phyloP scores from a whole-genome alignment of 192 early-diverging fungal genomes.

The Kickxella alabastrina region DNA sequence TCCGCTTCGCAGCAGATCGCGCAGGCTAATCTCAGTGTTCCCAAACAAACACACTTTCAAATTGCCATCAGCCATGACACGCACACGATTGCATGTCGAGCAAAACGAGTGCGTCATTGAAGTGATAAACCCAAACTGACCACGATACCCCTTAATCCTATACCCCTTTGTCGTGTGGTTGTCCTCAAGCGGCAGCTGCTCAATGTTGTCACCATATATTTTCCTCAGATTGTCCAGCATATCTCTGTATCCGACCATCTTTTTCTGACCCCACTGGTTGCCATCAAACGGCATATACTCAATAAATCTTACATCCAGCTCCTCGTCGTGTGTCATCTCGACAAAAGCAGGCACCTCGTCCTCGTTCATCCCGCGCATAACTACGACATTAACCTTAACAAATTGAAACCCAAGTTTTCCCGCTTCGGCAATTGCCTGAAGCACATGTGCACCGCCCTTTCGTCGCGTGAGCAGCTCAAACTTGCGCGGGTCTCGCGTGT shows the following conservation, averaged over 20 bases:
- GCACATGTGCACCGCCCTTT: slow-evolving; percentile 73
- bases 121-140: slow-evolving; percentile 95
- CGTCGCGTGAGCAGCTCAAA: slow-evolving; percentile 90
- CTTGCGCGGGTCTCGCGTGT: slow-evolving; percentile 81
- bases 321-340: slow-evolving; percentile 70
- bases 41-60: slow-evolving; percentile 95
- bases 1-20: slow-evolving; percentile 70
- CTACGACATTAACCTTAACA: slow-evolving; percentile 93
- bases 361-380: slow-evolving; percentile 85
- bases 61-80: slow-evolving; percentile 91
- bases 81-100: slow-evolving; percentile 87
- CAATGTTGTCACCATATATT: slow-evolving; percentile 57
- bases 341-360: slow-evolving; percentile 80
- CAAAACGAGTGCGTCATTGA: slow-evolving; percentile 99
- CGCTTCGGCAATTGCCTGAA: slow-evolving; percentile 72
- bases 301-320: slow-evolving; percentile 85
- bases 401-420: slow-evolving; percentile 59
- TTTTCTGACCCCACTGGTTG: slow-evolving; percentile 82
- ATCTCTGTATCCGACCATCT: slow-evolving; percentile 81
- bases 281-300: slow-evolving; percentile 99
- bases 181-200: slow-evolving; percentile 62
- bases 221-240: slow-evolving; percentile 59
- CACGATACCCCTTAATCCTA: slow-evolving; percentile 69
- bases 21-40: slow-evolving; percentile 80
- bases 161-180: slow-evolving; percentile 81